These are phyloP conservation scores for Pseudogymnoascus destructans DNA, from an alignment of 2,329 filamentous ascomycete genomes.

Conservation along the genomic window DNA sequence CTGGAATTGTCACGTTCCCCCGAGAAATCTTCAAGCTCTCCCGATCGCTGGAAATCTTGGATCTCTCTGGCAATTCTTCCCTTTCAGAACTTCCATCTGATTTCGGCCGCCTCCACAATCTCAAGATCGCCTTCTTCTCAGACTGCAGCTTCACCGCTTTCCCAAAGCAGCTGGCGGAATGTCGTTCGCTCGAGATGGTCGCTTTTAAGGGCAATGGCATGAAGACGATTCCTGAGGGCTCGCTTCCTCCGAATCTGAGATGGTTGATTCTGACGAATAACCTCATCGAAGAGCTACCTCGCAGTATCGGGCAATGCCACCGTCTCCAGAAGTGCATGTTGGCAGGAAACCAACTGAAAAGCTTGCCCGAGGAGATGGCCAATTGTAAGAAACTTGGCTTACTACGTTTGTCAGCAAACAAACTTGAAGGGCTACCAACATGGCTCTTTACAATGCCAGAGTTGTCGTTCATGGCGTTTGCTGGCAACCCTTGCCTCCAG, in stretches of 20 bases:
- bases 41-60: conserved; percentile 32
- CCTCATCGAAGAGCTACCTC: conserved; percentile 28
- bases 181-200: conserved; percentile 35
- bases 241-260: conserved; percentile 32
- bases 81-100: conserved; percentile 31
- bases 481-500: conserved; percentile 33
- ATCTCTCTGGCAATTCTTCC: conserved; percentile 34
- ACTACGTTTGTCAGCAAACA: conserved; percentile 33
- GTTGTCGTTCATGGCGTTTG: conserved; percentile 35
- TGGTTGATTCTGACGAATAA: conserved; percentile 39
- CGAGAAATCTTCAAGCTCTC: conserved; percentile 31
- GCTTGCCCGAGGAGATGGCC: conserved; percentile 32
- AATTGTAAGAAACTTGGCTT: conserved; percentile 33
- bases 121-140: conserved; percentile 36
- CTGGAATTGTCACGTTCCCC: conserved; percentile 27
- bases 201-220: conserved; percentile 36
- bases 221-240: conserved; percentile 29
- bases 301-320: conserved; percentile 31
- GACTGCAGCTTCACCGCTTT: conserved; percentile 33
- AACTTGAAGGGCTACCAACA: conserved; percentile 27
- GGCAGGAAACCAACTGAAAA: conserved; percentile 32
- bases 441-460: conserved; percentile 35
- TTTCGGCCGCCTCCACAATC: conserved; percentile 30
- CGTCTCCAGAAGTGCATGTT: conserved; percentile 37
- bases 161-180: conserved; percentile 31